A percentile compares a stretch with the other conserved stretches of the same genome.
phyloP scores from a whole-genome alignment of 1,284 basidiomycete genomes.

The Clitocybe nebularis region DNA sequence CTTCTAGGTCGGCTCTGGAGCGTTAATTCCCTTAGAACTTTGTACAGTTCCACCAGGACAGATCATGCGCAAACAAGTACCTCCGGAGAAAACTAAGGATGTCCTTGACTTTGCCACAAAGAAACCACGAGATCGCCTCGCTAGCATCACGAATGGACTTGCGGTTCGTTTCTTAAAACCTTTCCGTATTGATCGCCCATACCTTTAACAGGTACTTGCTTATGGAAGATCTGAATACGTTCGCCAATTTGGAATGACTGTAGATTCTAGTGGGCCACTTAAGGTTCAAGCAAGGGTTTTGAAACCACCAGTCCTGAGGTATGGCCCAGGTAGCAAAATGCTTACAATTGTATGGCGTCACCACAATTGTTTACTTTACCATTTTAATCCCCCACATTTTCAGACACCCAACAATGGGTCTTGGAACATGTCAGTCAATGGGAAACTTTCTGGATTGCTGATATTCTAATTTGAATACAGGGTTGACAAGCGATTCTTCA shows the following conservation, averaged over 20 bases:
- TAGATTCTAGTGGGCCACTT: constrained; percentile 47
- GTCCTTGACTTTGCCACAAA: constrained; percentile 73
- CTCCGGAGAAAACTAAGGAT: constrained; percentile 59
- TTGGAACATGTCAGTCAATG: constrained; percentile 60
- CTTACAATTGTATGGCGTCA: constrained; percentile 47
- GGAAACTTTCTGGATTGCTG: constrained; percentile 5
- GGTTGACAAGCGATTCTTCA: constrained; percentile 63
- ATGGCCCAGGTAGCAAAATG: constrained; percentile 49
- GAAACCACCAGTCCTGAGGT: constrained; percentile 56
- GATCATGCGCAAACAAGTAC: constrained; percentile 71
- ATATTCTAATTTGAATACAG: constrained; percentile 27
- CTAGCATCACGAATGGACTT: constrained; percentile 54
- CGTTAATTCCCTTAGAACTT: constrained; percentile 64
- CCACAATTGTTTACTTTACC: not conserved
- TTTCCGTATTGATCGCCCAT: not conserved
- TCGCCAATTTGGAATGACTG: constrained; percentile 59
- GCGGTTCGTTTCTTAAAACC: constrained; percentile 30
- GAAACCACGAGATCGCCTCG: constrained; percentile 55
- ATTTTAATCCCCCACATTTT: constrained; percentile 1
- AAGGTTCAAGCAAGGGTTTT: constrained; percentile 58
- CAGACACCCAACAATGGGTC: constrained; percentile 59
- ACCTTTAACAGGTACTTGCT: constrained; percentile 45
- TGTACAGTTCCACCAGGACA: constrained; percentile 65
- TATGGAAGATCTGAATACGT: constrained; percentile 75
- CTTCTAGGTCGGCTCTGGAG: constrained; percentile 58